Base-by-base conservation (phyloP, 2,329 filamentous ascomycete genomes). In the Nigrospora sphaerica region DNA sequence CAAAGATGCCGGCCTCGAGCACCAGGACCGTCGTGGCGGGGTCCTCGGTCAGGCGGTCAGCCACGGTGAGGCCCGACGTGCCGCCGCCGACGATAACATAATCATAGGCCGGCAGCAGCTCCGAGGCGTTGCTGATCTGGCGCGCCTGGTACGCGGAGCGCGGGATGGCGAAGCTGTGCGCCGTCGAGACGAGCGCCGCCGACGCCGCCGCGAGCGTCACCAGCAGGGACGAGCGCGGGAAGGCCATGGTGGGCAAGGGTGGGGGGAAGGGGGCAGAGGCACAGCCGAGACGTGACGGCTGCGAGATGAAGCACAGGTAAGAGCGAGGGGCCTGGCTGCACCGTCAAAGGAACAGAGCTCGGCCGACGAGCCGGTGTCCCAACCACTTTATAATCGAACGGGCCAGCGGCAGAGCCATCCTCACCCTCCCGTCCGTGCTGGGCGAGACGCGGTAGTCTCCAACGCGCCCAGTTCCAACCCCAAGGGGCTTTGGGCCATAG, bases 41-140 rank as follows among this genome's bases (percentile, higher is more conserved):
- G 37, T 61, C 57, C 35, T 45, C 52, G 32, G 58, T 58, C n/a
- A 61, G 42, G 12, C 57, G 53, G 35, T 61, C 58, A 10, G 58
- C 58, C 12, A 60, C 46, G 2, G 58, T 59, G 36, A 61, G 37
- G 2, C 57, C 58, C 2, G 58, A 49, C 2, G 58, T 61, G 9
- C 58, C 58, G 6, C 51, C 58, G 31, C 57, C 58, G 10, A 61
- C 46, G 16, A 61, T 52, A 13, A 61, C 54, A 49, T 61, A 60
- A 46, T 61, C 58, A 19, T 60, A 61, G 0, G 55, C 56, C 14
- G 45, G 45, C 28, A 42, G 35, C 23, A 47, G 40, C 17, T 47
- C 31, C 9, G 42, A 35, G 9, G 19, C 32, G 33, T 44, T 18
- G 33, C 17, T n/a, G 33, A 44, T 16, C 33, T 44, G 42, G 19